Evolutionary conservation across 164 flowering plant species (phyloP).

Genomic region (Magnolia changhungtana): DNA sequence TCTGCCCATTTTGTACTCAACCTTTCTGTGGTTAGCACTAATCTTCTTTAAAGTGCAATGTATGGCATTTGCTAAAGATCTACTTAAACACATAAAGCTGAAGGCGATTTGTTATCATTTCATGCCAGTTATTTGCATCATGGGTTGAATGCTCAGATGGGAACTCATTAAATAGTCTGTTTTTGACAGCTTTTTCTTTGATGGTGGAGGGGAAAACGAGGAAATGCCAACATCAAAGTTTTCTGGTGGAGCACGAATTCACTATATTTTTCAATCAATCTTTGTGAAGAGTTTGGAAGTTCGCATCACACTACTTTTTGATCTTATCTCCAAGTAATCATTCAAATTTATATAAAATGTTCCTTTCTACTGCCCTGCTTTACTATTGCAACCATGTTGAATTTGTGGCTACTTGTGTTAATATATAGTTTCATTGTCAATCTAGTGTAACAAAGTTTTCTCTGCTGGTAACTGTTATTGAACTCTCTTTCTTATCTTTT

Average conservation of each 20-base stretch:
- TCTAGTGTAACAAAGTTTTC: background rate
- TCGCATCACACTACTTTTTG: slow-evolving; percentile 9
- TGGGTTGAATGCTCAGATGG: slow-evolving; percentile 3
- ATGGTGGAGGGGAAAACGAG: slow-evolving; percentile 93
- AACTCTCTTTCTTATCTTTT: background rate
- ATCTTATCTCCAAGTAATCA: background rate
- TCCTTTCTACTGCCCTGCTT: background rate
- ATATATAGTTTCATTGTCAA: background rate
- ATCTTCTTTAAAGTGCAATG: background rate
- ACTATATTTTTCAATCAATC: slow-evolving; percentile 85
- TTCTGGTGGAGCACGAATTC: slow-evolving; percentile 94
- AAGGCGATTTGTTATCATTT: background rate
- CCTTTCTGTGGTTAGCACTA: slow-evolving; percentile 72
- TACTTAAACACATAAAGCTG: no score
- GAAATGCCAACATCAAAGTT: slow-evolving; percentile 90
- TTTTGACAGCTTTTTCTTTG: slow-evolving; percentile 70
- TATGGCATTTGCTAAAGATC: no score
- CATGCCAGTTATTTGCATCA: background rate
- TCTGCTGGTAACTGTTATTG: background rate
- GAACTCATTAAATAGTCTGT: slow-evolving; percentile 9
- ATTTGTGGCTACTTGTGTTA: background rate
- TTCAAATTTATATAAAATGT: background rate
- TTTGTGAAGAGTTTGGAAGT: slow-evolving; percentile 97
- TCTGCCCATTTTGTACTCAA: slow-evolving; percentile 81
- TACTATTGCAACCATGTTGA: background rate